Base-by-base conservation (phyloP, 176 grass and related monocot genomes). In the Eremochloa ophiuroides region DNA sequence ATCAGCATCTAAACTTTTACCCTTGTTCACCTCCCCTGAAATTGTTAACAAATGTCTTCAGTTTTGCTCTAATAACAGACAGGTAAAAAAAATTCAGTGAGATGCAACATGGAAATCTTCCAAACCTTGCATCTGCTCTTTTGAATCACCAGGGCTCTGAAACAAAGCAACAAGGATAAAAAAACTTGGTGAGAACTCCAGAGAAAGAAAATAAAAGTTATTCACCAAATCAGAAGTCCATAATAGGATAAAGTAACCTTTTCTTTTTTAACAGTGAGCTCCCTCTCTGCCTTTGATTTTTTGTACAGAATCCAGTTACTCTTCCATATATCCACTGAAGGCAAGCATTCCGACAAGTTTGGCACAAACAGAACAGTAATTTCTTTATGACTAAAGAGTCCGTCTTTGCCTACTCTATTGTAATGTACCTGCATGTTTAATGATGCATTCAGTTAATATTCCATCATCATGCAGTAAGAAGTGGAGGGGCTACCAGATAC, bases 281-380 rank as follows among this genome's bases (percentile, higher is more conserved):
- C 82, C 69, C 80, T 95, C 71, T 99, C 97, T 63, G 76, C 60
- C 60, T 88, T 78, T 16, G 78, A 76, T 65, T 88, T 95, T 86
- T 79, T 93, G 55, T 95, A 77, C 23, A 85, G 39, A 73, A 91
- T 82, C 97, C 93, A 99, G 60, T 99, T 86, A 50, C 55, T 79
- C 90, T 77, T 89, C 97, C 97, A 99, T 48, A 65, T 59, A 79
- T 99, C 91, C 48, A 88, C 50, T 71, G 87, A 87, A 85, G 97
- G 93, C 66, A 99, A 56, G 74, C 91, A 99, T 74, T 96, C 89
- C 3, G 76, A 91, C 46, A 99, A 60, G 82, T 99, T 89, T 55
- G 97, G 97, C 61, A 95, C 83, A 87, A 91, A 99, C 39, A 99
- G 30, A 30, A 99, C 93, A 39, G 93, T 96, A 55, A 99, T 80